A percentile compares a stretch with the other conserved stretches of the same genome.
Conservation (phyloP, 176 grass and related monocot genomes). For the Avena atlantica region DNA sequence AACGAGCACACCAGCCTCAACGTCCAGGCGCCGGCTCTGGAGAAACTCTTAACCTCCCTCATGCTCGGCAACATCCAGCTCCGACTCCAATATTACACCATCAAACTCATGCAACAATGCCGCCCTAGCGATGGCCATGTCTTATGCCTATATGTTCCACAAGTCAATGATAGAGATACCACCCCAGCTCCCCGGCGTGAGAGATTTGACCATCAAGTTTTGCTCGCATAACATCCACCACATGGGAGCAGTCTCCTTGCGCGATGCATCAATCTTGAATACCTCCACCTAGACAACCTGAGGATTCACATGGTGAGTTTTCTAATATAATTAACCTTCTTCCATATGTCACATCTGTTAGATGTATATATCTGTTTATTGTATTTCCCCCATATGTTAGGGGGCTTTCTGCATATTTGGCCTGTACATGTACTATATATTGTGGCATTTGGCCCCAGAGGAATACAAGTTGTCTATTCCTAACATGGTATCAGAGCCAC, state of each 20-base stretch:
- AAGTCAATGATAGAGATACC: background rate
- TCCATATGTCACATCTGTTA: background rate
- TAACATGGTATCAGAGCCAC: too few relatives aligned
- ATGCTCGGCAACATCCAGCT: background rate
- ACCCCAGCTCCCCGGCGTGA: background rate
- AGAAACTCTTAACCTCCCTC: background rate
- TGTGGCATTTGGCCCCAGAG: too few relatives aligned
- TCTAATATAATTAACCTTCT: background rate
- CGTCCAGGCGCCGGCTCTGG: background rate
- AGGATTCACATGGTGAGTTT: background rate
- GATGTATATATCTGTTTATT: too few relatives aligned
- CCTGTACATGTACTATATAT: too few relatives aligned
- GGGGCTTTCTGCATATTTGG: too few relatives aligned
- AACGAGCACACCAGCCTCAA: background rate
- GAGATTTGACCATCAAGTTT: background rate
- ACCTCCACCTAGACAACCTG: background rate
- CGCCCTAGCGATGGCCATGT: background rate
- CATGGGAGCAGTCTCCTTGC: background rate
- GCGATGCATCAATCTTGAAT: background rate
- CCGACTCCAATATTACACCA: background rate
- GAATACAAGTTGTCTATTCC: too few relatives aligned
- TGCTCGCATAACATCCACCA: background rate
- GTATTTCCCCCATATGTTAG: too few relatives aligned
- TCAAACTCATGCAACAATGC: background rate
- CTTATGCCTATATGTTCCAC: background rate